phyloP scores from a whole-genome alignment of 164 flowering plant genomes.

The Hamamelis virginiana region DNA sequence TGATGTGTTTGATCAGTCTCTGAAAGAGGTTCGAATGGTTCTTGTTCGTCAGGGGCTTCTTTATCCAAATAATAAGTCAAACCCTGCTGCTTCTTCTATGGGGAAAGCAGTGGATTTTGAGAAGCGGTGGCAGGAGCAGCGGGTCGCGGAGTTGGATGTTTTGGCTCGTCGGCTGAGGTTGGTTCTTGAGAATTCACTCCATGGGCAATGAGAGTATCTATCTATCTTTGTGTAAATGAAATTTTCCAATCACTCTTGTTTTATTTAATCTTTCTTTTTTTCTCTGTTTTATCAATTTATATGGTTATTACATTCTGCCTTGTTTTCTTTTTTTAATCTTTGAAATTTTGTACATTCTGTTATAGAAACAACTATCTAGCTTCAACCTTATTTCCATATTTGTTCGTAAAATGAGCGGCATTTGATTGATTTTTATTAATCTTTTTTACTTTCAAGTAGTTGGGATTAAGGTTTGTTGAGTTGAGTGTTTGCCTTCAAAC shows the following conservation, averaged over 20 bases:
- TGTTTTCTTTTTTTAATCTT: too few species aligned
- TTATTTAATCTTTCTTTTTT: neutral
- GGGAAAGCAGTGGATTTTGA: constrained; percentile 23
- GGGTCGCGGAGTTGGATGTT: constrained; percentile 51
- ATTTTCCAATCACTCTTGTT: neutral
- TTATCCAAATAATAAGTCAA: constrained; percentile 3
- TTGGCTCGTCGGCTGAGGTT: constrained; percentile 54
- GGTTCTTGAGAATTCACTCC: constrained; percentile 40
- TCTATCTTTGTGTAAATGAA: constrained; percentile 3
- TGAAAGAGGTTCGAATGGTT: constrained; percentile 26
- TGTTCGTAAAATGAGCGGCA: neutral
- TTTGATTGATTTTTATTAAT: neutral
- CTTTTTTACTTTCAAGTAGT: too few species aligned
- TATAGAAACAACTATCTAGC: neutral
- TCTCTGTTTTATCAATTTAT: neutral
- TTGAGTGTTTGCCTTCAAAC: neutral
- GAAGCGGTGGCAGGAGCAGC: constrained; percentile 47
- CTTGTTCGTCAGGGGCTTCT: constrained; percentile 5
- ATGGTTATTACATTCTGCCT: neutral
- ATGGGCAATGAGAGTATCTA: constrained; percentile 2
- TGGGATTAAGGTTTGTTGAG: too few species aligned
- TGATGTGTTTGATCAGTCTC: constrained; percentile 32
- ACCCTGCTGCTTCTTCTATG: neutral
- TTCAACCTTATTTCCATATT: neutral
- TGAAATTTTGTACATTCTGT: neutral